Base-by-base conservation (phyloP, 148 eudicot species). In the Pouteria glomerata region DNA sequence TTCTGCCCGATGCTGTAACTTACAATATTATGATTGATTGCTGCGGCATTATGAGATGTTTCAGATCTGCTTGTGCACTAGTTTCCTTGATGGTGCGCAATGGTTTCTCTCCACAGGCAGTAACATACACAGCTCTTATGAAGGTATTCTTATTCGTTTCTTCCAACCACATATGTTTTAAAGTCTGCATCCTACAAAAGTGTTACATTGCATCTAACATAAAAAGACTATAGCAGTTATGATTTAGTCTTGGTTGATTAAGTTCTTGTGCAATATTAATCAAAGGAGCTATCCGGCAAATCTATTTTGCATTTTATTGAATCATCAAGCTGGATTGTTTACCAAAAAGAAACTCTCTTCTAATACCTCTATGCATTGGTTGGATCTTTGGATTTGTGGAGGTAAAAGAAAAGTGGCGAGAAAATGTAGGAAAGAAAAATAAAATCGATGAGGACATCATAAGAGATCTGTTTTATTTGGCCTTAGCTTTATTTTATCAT, bases 21-120 rank as follows among this genome's bases (percentile, higher is more conserved):
- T 94, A 86, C 77, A 80, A 58, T 78, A 87, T 88, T 65, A 86
- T 94, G 97, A 86, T 94, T 60, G 84, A 87, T 80, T 91, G 97
- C 78, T 94, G 96, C 79, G 65, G 88, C 80, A 62, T 83, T 74
- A 67, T 79, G 70, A 76, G 80, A 70, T 85, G 93, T 57, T 82
- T 82, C 66, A 85, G 77, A 73, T 91, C 97, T 77, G 97, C 98
- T 59, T 74, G 76, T 63, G 86, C 87, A 21, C 58, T 91, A 60
- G 64, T 89, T 57, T 88, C 96, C 23, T 23, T 82, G 91, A 94
- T 94, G 96, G 19, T 91, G 57, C 93, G 91, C 42, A 74, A 81
- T 67, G 97, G 98, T 34, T 89, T 79, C 72, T 53, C 24, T 77
- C 85, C 83, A 12, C 73, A 79, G 71, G 73, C 70, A 27, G 57